Evolutionary conservation across 1,284 basidiomycete genomes (phyloP), one percentile per base, ranked within the genome.

Genomic region (Moesziomyces globuligerus): DNA sequence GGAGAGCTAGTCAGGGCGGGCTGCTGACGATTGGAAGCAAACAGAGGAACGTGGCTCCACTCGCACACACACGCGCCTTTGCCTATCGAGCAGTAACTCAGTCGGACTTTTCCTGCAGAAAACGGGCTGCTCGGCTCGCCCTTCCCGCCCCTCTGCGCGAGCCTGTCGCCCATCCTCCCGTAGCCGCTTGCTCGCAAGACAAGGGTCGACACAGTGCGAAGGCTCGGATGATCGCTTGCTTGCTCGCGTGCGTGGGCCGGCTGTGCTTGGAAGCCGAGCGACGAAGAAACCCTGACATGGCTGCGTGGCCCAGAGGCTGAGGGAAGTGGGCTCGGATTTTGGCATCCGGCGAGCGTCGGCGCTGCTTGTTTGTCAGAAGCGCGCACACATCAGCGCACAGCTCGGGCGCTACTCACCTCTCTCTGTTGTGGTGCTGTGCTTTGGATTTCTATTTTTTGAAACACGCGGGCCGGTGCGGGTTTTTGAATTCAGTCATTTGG

Each of bases 401-500:
- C 15, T 34, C 15, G 15, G 26, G n/a, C n/a, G n/a, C n/a, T n/a
- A n/a, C n/a, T 28, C 10, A 6, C 17, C 11, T 10, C 32, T 34
- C 32, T 17, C 15, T 34, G 32, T 34, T 34, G 32, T 34, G 29
- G 29, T 34, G 32, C 26, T 28, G 26, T 6, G 15, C 11, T 34
- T 17, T 34, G 32, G 15, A 34, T 34, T 34, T 34, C 32, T 34
- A 34, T 34, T 34, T 34, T 34, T 34, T 34, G 32, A 17, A n/a
- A 34, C 32, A 34, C 15, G 7, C 32, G 32, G 32, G 32, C 32
- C 32, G 32, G 32, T 17, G 32, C 15, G 32, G n/a, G n/a, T n/a
- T 34, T 29, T 34, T 34, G 32, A 34, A 34, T 34, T 34, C 32
- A n/a, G n/a, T n/a, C n/a, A n/a, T n/a, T n/a, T n/a, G n/a, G n/a